A percentile compares a stretch with the other conserved stretches of the same genome.
These are phyloP conservation scores for Fusarium poae DNA, from an alignment of 2,329 filamentous ascomycete genomes.

Conservation along the genomic window DNA sequence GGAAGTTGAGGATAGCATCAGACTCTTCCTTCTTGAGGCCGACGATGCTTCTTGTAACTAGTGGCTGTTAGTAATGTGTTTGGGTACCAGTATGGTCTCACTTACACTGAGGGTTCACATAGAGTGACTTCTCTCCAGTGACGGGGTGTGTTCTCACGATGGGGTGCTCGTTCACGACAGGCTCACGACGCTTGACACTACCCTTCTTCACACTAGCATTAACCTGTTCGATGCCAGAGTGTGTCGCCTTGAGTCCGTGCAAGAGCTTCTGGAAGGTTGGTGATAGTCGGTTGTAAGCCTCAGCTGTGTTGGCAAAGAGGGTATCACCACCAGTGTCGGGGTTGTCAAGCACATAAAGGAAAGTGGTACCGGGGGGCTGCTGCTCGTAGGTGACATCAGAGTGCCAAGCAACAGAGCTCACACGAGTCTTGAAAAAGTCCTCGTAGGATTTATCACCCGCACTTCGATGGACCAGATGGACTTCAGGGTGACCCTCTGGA, in stretches of 20 bases:
- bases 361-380: slow-evolving; percentile 91
- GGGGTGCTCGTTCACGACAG: slow-evolving; percentile 80
- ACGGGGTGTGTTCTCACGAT: slow-evolving; percentile 84
- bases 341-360: slow-evolving; percentile 87
- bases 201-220: slow-evolving; percentile 75
- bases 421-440: slow-evolving; percentile 75
- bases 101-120: slow-evolving; percentile 85
- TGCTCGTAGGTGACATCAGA: slow-evolving; percentile 89
- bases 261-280: slow-evolving; percentile 83
- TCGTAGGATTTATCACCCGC: slow-evolving; percentile 63
- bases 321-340: slow-evolving; percentile 87
- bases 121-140: slow-evolving; percentile 87
- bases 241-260: slow-evolving; percentile 83
- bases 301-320: slow-evolving; percentile 81
- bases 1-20: slow-evolving; percentile 78
- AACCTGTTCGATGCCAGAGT: slow-evolving; percentile 86
- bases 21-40: slow-evolving; percentile 90
- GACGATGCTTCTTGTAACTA: slow-evolving; percentile 83
- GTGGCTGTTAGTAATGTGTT: neutral
- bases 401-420: slow-evolving; percentile 89
- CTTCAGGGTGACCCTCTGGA: slow-evolving; percentile 77
- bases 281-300: slow-evolving; percentile 84
- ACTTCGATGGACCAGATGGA: slow-evolving; percentile 83
- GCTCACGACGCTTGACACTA: slow-evolving; percentile 80
- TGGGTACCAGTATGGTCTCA: neutral